Conservation (phyloP, 495 filamentous ascomycete species). For the Rusavskia elegans region DNA sequence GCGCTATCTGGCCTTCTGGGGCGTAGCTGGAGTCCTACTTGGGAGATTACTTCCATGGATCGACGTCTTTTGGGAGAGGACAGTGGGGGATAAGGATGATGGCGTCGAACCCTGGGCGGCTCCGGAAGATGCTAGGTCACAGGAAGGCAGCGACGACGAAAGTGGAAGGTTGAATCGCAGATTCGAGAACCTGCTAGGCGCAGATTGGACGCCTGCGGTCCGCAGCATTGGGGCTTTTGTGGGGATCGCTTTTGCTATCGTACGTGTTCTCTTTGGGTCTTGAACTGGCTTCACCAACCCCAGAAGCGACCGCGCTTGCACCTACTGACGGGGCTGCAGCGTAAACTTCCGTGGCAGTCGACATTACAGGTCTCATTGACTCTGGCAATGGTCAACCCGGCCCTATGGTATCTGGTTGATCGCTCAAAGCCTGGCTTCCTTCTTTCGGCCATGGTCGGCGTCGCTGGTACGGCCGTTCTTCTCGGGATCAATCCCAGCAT, state of each 20-base stretch:
- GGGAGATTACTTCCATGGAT: slow-evolving; percentile 76
- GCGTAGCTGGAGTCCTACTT: slow-evolving; percentile 54
- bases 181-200: slow-evolving; percentile 17
- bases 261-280: slow-evolving; percentile 25
- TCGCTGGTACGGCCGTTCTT: slow-evolving; percentile 56
- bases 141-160: slow-evolving; percentile 14
- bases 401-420: slow-evolving; percentile 92
- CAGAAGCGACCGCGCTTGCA: neutral
- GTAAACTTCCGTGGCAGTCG: slow-evolving; percentile 82
- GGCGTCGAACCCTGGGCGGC: neutral
- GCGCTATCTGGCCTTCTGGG: slow-evolving; percentile 68
- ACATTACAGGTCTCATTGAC: slow-evolving; percentile 85
- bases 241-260: slow-evolving; percentile 92
- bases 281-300: neutral
- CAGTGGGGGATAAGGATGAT: slow-evolving; percentile 8
- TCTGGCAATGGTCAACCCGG: slow-evolving; percentile 81
- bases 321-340: slow-evolving; percentile 26
- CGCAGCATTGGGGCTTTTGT: slow-evolving; percentile 86
- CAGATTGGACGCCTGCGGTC: slow-evolving; percentile 70
- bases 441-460: slow-evolving; percentile 52
- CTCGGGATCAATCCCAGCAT: slow-evolving; percentile 58
- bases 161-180: slow-evolving; percentile 13
- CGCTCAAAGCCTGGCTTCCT: slow-evolving; percentile 72
- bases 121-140: neutral
- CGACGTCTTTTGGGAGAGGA: slow-evolving; percentile 45